Base-by-base conservation (phyloP, 129 eudicot species). In the Escallonia herrerae region DNA sequence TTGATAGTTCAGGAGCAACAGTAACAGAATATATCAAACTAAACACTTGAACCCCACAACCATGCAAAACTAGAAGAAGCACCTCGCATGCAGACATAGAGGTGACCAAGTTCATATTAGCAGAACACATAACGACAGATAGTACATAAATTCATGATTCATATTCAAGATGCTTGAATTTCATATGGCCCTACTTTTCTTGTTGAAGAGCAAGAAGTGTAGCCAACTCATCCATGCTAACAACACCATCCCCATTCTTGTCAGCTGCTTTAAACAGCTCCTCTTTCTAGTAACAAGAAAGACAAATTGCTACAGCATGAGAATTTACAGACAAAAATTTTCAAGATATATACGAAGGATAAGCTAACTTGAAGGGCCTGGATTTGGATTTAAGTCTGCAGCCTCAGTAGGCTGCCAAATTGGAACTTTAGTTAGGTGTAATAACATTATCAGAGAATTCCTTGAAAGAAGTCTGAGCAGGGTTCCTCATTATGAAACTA, bases 141-240 rank as follows among this genome's bases (percentile, higher is more conserved):
- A 13, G 12, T 47, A 44, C 53, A 48, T 47, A 68, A 62, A 67
- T 56, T 56, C 63, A 72, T 2, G 2, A 42, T 33, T 40, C 12
- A 40, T 42, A 50, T 46, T 6, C 55, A 64, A 58, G 15, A 7
- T 40, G 13, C 39, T 63, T 63, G 13, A 40, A 43, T 54, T 56
- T 61, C 37, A 50, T 5, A 55, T 43, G 72, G 62, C 69, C 80
- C n/a, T 93, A 93, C 98, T 79, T 93, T 74, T 93, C 98, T 80
- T 88, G 95, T 45, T 85, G 95, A 70, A 85, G 15, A 55, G 96
- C 91, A 58, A 93, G 79, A 74, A 93, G 98, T 70, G 73, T 66
- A 69, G 98, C 96, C 81, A 93, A 86, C 80, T 93, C 98, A 60
- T 93, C 98, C 66, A 93, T 81, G 89, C 95, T 88, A 48, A 93